Evolutionary conservation across 805 yeast genomes (phyloP).

Genomic region (Metschnikowia gelsemii): DNA sequence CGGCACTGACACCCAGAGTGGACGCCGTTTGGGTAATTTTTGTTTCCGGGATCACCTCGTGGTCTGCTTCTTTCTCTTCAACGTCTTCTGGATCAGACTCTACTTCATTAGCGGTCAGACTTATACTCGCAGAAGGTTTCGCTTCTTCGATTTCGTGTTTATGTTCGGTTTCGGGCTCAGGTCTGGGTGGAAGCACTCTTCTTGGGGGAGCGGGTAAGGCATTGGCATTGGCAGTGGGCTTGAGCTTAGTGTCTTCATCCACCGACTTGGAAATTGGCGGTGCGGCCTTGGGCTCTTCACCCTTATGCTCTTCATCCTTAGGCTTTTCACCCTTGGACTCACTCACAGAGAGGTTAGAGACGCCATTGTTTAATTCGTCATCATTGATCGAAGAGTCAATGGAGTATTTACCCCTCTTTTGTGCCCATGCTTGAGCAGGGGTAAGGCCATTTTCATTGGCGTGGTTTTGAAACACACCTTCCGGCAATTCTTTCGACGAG

Average conservation of each 20-base stretch:
- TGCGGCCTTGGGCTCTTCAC: no score
- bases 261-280: no score
- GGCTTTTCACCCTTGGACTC: slow-evolving; percentile 12
- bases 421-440: slow-evolving; percentile 97
- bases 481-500: slow-evolving; percentile 25
- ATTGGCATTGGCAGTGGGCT: no score
- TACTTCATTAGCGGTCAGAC: no score
- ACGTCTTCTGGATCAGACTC: not conserved
- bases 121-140: no score
- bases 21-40: not conserved
- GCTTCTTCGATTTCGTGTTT: no score
- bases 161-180: no score
- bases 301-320: no score
- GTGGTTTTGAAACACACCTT: slow-evolving; percentile 19
- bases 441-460: slow-evolving; percentile 77
- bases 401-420: slow-evolving; percentile 69
- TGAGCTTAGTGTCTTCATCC: no score
- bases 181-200: no score
- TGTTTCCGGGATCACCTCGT: not conserved
- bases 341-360: slow-evolving; percentile 1
- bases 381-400: slow-evolving; percentile 31
- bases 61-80: not conserved
- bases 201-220: no score
- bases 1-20: slow-evolving; percentile 45
- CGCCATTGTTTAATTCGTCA: not conserved